Base-by-base conservation (phyloP, 1,284 basidiomycete genomes). In the Porogramme epimiltina region DNA sequence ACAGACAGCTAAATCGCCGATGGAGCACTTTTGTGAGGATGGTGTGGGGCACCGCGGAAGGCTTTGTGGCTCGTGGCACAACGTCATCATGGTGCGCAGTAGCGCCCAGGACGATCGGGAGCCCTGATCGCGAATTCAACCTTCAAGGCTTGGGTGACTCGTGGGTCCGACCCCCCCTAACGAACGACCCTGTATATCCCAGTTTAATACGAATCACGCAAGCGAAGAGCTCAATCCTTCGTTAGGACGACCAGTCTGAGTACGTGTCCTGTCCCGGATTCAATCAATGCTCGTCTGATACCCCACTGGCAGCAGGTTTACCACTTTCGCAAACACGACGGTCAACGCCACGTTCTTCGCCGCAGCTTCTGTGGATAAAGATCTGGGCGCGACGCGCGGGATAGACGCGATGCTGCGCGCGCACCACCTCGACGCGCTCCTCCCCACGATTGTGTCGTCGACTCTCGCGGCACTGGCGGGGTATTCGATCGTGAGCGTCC, bases 401-500 rank as follows among this genome's bases (percentile, higher is more conserved):
- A 78, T 81, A 45, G 79, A 80, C 55, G 75, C 68, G 0, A 67
- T 72, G 2, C 64, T 81, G 20, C 64, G 72, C 47, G 56, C 64
- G 38, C 75, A 70, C 61, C 60, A 70, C 9, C 65, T 80, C 0
- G 82, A 86, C 55, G 85, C 84, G 0, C 69, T 87, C 10, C 69
- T 86, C 8, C 15, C 85, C 84, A 73, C 80, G 1, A 67, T 73
- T 15, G 81, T 81, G 45, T 69, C 55, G 6, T 52, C 59, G 1
- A 54, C 28, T 2, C 59, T 56, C 2, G 48, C 65, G 73, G 81
- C 81, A 2, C 78, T 84, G 41, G 80, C 77, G 0, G 81, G 82
- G 5, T 85, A 84, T 61, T 81, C 82, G 1, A 78, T 84, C 45
- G 69, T 84, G 11, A 81, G 81, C 4, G 82, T 85, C 15, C 84